phyloP scores from a whole-genome alignment of 2,329 filamentous ascomycete species.

The Fusarium sp. region DNA sequence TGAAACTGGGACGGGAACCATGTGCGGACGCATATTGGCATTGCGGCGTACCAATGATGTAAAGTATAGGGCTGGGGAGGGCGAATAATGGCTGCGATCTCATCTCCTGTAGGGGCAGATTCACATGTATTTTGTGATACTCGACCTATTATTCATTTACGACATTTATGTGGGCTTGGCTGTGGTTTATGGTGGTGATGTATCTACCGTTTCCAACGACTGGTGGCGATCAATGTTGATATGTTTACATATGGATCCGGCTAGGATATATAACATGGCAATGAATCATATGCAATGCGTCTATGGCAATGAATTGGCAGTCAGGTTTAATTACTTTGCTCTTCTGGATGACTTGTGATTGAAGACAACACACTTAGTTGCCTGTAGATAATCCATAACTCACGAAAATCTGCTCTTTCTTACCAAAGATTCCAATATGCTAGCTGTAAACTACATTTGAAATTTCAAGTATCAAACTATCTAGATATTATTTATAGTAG shows the following conservation, averaged over 20 bases:
- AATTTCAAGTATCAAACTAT: neutral
- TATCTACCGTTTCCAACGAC: neutral
- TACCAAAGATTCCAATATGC: neutral
- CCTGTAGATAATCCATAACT: neutral
- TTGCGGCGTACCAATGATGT: slow-evolving; percentile 38
- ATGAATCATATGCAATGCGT: neutral
- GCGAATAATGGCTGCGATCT: slow-evolving; percentile 43
- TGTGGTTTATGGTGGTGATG: neutral
- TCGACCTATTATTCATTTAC: slow-evolving; percentile 36
- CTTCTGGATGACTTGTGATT: neutral
- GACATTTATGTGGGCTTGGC: slow-evolving; percentile 32
- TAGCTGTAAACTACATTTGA: accelerated
- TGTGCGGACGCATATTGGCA: slow-evolving; percentile 34
- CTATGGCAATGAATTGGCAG: neutral
- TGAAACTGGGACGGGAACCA: slow-evolving; percentile 24
- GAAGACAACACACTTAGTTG: too few species aligned
- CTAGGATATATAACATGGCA: neutral
- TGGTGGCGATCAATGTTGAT: neutral
- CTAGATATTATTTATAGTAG: neutral
- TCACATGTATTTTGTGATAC: slow-evolving; percentile 44
- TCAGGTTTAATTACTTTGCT: neutral
- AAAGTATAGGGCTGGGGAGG: slow-evolving; percentile 39
- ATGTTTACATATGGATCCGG: neutral
- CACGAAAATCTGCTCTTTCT: neutral
- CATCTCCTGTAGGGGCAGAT: slow-evolving; percentile 43